Evolutionary conservation across 108 stramenopile genomes (phyloP), one percentile per base, ranked within the genome.

Genomic region (Nannochloropsis gaditana): DNA sequence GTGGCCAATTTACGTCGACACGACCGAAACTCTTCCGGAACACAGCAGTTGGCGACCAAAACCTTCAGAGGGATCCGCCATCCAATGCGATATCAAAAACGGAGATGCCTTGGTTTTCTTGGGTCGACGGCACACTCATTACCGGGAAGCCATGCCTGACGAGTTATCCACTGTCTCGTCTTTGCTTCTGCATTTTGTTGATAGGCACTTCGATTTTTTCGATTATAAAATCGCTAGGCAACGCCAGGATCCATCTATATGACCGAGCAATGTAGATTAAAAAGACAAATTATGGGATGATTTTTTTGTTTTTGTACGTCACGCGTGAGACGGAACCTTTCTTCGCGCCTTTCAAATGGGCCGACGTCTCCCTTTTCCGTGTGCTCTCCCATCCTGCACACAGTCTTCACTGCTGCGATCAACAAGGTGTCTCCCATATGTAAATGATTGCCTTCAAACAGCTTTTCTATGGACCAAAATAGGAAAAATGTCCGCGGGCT

Each of bases 91-190:
- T 5, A 73, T 73, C 5, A 73, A 73, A n/a, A 73, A 73, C 8
- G 59, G 59, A 73, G 59, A 73, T 73, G 59, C 59, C 4, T 6
- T 73, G 59, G 59, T 73, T 15, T 73, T 73, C 59, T 73, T 73
- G 59, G 59, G 59, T n/a, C 59, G 59, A n/a, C 59, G 59, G 4
- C 59, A 73, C n/a, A 73, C 59, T n/a, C 59, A 73, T 73, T 73
- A 73, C n/a, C 59, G 59, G n/a, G 19, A 73, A 15, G 15, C 59
- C 19, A 73, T 73, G 59, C 59, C 59, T n/a, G 59, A 73, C 19
- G 59, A 73, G n/a, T n/a, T 73, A 15, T 73, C 59, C 8, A n/a
- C n/a, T 15, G 59, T 73, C 59, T 73, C 59, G 59, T 73, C 59
- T 15, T 73, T 73, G 59, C 59, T 73, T 73, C n/a, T 73, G 59